A percentile compares a stretch with the other conserved stretches of the same genome.
These are phyloP conservation scores for Abortiporus biennis DNA, from an alignment of 1,284 basidiomycete genomes.

Conservation along the genomic window DNA sequence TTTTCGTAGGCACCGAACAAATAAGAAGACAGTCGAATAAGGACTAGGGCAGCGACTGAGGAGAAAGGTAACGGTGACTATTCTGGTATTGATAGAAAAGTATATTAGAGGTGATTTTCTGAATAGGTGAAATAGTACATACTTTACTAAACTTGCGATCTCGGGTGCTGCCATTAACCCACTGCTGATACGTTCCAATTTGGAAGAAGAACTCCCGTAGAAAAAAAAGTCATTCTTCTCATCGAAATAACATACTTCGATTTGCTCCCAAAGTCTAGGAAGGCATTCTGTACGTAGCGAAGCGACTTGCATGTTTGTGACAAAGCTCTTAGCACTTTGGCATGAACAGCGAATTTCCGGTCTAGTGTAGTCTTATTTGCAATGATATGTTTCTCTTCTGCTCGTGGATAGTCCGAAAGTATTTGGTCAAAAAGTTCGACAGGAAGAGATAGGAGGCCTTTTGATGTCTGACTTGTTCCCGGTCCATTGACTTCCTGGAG, in stretches of 20 bases:
- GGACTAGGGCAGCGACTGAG: conserved; percentile 18
- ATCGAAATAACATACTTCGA: conserved; percentile 17
- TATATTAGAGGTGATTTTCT: not conserved
- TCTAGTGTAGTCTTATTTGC: conserved; percentile 1
- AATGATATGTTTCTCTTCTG: conserved; percentile 1
- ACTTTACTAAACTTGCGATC: conserved; percentile 7
- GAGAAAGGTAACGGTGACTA: conserved; percentile 21
- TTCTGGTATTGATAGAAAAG: conserved; percentile 13
- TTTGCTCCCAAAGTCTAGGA: conserved; percentile 20
- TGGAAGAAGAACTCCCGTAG: conserved; percentile 6
- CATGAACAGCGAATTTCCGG: conserved; percentile 14
- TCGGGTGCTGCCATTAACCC: conserved; percentile 2
- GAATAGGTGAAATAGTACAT: conserved; percentile 1
- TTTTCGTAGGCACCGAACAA: conserved; percentile 23
- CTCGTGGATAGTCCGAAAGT: not conserved
- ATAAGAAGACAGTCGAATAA: conserved; percentile 25
- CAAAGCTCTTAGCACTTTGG: conserved; percentile 22
- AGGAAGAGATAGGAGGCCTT: conserved; percentile 6
- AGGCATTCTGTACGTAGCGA: conserved; percentile 19
- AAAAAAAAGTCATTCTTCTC: not conserved
- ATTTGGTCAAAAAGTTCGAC: conserved; percentile 10
- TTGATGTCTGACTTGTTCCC: no score
- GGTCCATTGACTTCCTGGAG: no score
- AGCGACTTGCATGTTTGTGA: conserved; percentile 25
- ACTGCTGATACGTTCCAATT: conserved; percentile 5